Evolutionary conservation across 75 land plant genomes (phyloP).

Genomic region (Selaginella tamariscina): DNA sequence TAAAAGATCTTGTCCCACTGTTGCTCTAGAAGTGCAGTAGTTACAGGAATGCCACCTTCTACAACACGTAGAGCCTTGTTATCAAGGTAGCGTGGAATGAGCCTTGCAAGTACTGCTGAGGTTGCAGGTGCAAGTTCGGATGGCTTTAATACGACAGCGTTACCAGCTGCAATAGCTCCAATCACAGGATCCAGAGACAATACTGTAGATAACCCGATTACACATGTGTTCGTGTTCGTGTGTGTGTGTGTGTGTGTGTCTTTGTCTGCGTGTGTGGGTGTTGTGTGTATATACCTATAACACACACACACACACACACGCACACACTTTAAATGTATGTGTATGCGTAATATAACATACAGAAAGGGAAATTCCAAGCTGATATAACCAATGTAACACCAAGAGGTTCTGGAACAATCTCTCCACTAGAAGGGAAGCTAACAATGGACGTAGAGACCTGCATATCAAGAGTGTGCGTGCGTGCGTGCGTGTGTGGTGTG

Average conservation of each 20-base stretch:
- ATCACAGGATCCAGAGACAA: constrained; percentile 72
- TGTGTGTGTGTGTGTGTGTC: too few species aligned
- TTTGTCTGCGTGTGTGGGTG: too few species aligned
- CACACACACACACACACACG: too few species aligned
- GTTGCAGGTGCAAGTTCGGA: constrained; percentile 81
- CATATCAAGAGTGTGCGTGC: too few species aligned
- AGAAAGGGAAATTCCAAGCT: constrained; percentile 78
- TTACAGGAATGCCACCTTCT: constrained; percentile 73
- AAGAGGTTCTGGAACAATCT: constrained; percentile 60
- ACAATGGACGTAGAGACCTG: constrained; percentile 41
- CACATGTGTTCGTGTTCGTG: too few species aligned
- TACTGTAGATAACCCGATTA: constrained; percentile 48
- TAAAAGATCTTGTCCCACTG: constrained; percentile 94
- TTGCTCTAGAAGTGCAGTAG: constrained; percentile 64
- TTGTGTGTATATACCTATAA: too few species aligned
- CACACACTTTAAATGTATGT: too few species aligned
- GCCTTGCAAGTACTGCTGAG: constrained; percentile 45
- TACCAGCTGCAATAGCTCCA: constrained; percentile 91
- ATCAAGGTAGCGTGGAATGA: constrained; percentile 55
- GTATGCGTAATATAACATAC: too few species aligned
- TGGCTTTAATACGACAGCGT: constrained; percentile 65
- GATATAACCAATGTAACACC: constrained; percentile 71
- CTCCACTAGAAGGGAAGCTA: constrained; percentile 46
- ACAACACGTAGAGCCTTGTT: constrained; percentile 56
- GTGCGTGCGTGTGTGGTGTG: too few species aligned